These are phyloP conservation scores for Sporobolomyces roseus DNA, from an alignment of 768 basidiomycete species.

Conservation along the genomic window DNA sequence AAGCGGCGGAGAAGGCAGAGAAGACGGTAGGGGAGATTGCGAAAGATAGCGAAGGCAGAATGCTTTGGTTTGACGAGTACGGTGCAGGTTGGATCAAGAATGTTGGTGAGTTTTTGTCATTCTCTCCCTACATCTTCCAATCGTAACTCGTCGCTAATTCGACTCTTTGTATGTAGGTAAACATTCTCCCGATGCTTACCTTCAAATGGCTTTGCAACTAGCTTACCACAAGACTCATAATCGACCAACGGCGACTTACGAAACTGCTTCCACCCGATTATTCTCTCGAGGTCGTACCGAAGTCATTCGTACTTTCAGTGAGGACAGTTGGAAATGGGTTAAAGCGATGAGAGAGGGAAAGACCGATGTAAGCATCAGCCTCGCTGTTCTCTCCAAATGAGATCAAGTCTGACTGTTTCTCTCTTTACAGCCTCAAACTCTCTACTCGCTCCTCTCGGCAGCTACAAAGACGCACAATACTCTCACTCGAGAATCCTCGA, in stretches of 20 bases:
- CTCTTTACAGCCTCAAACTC: conserved; percentile 47
- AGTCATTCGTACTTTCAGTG: conserved; percentile 71
- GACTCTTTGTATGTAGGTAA: too few species aligned
- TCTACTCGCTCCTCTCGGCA: conserved; percentile 58
- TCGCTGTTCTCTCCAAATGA: neutral
- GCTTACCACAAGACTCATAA: conserved; percentile 80
- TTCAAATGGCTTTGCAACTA: conserved; percentile 86
- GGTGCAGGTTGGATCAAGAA: conserved; percentile 83
- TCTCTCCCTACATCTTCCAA: neutral
- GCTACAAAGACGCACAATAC: conserved; percentile 68
- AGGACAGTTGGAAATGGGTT: conserved; percentile 71
- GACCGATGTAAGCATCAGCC: conserved; percentile 40
- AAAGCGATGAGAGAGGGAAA: conserved; percentile 62
- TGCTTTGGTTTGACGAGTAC: conserved; percentile 75
- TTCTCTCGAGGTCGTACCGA: conserved; percentile 87
- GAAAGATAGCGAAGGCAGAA: conserved; percentile 74
- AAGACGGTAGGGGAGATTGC: conserved; percentile 60
- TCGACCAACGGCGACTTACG: conserved; percentile 80
- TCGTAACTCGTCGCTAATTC: too few species aligned
- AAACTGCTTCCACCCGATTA: conserved; percentile 81
- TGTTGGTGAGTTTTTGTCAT: conserved; percentile 55
- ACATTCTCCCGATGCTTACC: conserved; percentile 71
- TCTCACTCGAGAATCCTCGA: conserved; percentile 71
- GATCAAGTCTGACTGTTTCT: neutral
- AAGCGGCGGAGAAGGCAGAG: conserved; percentile 61